phyloP scores from a whole-genome alignment of 176 grass and related monocot species.

The Cenchrus fungigraminus region DNA sequence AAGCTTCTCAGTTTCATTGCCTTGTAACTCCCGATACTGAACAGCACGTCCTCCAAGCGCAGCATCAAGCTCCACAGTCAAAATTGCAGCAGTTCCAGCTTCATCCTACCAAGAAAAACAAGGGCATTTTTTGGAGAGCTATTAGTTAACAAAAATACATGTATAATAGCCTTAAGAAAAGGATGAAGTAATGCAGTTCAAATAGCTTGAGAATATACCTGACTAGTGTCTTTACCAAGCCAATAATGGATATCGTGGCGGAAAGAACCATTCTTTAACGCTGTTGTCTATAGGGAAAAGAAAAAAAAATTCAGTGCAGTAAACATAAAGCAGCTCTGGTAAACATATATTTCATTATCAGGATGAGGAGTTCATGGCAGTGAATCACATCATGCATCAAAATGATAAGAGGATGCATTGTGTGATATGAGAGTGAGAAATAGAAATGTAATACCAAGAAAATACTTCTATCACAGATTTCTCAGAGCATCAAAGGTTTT shows the following conservation, averaged over 20 bases:
- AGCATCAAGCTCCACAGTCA: conserved; percentile 92
- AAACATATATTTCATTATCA: not conserved
- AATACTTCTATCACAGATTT: not conserved
- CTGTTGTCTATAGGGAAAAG: conserved; percentile 66
- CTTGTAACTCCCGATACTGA: conserved; percentile 90
- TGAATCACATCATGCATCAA: conserved; percentile 31
- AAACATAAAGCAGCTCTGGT: not conserved
- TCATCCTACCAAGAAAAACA: conserved; percentile 69
- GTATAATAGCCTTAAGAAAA: not conserved
- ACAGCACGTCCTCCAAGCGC: conserved; percentile 88
- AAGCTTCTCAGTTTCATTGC: conserved; percentile 91
- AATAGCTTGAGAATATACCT: conserved; percentile 62
- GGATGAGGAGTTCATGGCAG: not conserved
- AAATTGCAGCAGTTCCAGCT: conserved; percentile 83
- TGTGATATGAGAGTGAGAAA: not conserved
- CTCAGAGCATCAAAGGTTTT: not conserved
- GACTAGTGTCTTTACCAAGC: conserved; percentile 97
- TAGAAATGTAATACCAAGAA: not conserved
- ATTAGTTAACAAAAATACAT: not conserved
- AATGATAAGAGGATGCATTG: not conserved
- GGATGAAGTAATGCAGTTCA: conserved; percentile 41
- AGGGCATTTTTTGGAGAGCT: conserved; percentile 2
- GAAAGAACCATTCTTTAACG: conserved; percentile 84
- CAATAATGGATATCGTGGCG: conserved; percentile 98
- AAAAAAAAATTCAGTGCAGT: not conserved